Conservation (phyloP, 805 yeast genomes). For the Yamadazyma takamatsuzukensis region DNA sequence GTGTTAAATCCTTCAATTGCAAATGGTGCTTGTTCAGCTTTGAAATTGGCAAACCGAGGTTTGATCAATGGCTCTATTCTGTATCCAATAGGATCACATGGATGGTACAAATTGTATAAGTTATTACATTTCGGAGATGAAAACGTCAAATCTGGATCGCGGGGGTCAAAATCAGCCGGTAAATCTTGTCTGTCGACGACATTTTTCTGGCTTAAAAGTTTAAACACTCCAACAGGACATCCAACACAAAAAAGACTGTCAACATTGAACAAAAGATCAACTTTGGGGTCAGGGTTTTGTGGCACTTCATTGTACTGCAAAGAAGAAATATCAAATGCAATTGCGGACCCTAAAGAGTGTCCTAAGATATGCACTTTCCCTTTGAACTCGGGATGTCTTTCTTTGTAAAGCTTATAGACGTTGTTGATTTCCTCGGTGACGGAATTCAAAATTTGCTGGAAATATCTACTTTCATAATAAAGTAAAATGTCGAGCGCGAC, state of each 20-base stretch:
- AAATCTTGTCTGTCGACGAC: conserved; percentile 42
- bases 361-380: conserved; percentile 84
- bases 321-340: conserved; percentile 70
- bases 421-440: conserved; percentile 65
- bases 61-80: conserved; percentile 81
- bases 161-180: conserved; percentile 19
- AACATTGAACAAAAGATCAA: conserved; percentile 62
- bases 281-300: conserved; percentile 23
- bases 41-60: conserved; percentile 42
- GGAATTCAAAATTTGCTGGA: conserved; percentile 54
- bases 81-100: conserved; percentile 89
- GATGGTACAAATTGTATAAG: conserved; percentile 80
- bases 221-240: conserved; percentile 86
- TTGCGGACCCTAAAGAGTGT: conserved; percentile 89
- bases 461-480: conserved; percentile 69
- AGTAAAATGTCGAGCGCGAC: conserved; percentile 80
- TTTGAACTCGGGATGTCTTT: conserved; percentile 66
- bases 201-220: conserved; percentile 62
- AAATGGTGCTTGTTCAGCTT: conserved; percentile 58
- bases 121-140: conserved; percentile 58
- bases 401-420: conserved; percentile 54
- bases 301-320: conserved; percentile 37
- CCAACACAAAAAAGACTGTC: conserved; percentile 79
- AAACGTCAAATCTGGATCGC: conserved; percentile 11
- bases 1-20: conserved; percentile 50